Conservation (phyloP, 2,329 filamentous ascomycete genomes). For the Pyricularia pennisetigena region DNA sequence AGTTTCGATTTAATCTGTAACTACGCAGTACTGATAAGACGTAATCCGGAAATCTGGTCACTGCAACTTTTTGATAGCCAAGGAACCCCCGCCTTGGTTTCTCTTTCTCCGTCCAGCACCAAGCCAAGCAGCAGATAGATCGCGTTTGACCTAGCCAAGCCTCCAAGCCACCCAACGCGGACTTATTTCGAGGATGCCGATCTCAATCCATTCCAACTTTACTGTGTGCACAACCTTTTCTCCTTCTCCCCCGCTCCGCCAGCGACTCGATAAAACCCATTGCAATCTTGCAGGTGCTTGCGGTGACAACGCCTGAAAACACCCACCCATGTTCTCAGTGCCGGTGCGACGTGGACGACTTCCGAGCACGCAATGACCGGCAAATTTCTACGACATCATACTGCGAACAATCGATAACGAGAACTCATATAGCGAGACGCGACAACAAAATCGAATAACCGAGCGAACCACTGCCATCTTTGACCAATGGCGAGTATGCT, state of each 20-base stretch:
- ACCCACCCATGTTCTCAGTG: not conserved
- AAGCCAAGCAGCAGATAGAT: not conserved
- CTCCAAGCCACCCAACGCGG: not conserved
- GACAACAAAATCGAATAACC: not conserved
- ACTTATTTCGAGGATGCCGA: not conserved
- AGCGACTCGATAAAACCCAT: not conserved
- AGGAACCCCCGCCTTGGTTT: not conserved
- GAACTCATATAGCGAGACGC: not conserved
- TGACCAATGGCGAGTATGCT: not conserved
- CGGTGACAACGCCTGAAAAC: no score
- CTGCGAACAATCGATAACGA: not conserved
- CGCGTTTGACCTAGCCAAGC: not conserved
- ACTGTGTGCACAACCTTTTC: not conserved
- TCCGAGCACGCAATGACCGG: not conserved
- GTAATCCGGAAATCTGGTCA: not conserved
- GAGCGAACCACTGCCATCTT: not conserved
- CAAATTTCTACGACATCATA: not conserved
- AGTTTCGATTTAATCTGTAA: not conserved
- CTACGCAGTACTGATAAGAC: not conserved
- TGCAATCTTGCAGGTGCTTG: not conserved
- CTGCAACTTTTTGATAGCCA: not conserved
- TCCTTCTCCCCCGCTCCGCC: not conserved
- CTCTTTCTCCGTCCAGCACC: not conserved
- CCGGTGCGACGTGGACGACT: not conserved
- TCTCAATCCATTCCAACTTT: not conserved